phyloP scores from a whole-genome alignment of 208 protist species.

The Zelonia costaricensis region DNA sequence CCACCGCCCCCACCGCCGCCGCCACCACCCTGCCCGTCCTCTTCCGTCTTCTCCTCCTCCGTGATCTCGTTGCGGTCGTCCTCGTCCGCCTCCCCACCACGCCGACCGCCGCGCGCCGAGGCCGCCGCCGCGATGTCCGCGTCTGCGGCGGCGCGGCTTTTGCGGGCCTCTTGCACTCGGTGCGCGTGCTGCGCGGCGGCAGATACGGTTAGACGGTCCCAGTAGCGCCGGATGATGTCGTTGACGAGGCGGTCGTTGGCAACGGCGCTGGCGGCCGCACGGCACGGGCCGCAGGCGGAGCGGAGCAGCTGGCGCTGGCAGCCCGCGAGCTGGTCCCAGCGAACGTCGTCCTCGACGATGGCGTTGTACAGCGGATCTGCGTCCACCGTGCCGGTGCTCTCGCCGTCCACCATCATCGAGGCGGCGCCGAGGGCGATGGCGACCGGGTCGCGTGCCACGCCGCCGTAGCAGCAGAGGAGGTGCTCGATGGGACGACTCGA shows the following conservation, averaged over 20 bases:
- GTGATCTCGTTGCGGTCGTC: slow-evolving; percentile 31
- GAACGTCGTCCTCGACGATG: slow-evolving; percentile 47
- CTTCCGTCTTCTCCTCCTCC: background rate
- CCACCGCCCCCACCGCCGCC: background rate
- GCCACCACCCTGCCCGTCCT: background rate
- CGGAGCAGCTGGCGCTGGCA: slow-evolving; percentile 70
- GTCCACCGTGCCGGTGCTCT: slow-evolving; percentile 20
- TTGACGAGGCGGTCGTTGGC: slow-evolving; percentile 58
- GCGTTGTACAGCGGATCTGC: slow-evolving; percentile 37
- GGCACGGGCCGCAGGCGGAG: slow-evolving; percentile 22
- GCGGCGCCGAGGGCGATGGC: slow-evolving; percentile 17
- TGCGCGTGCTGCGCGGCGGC: slow-evolving; percentile 41
- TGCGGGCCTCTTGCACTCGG: slow-evolving; percentile 21
- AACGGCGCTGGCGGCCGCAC: slow-evolving; percentile 28
- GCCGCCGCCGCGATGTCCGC: slow-evolving; percentile 9
- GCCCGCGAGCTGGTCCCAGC: slow-evolving; percentile 63
- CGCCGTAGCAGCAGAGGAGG: slow-evolving; percentile 31
- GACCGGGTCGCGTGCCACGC: slow-evolving; percentile 18
- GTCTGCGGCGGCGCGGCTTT: slow-evolving; percentile 19
- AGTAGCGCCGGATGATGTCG: slow-evolving; percentile 79
- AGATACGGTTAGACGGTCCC: slow-evolving; percentile 79
- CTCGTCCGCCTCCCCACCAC: slow-evolving; percentile 12
- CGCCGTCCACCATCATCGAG: slow-evolving; percentile 11
- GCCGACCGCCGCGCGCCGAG: background rate
- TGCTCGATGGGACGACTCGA: slow-evolving; percentile 26